phyloP scores from a whole-genome alignment of 2,329 filamentous ascomycete genomes.

The Colletotrichum melonis region DNA sequence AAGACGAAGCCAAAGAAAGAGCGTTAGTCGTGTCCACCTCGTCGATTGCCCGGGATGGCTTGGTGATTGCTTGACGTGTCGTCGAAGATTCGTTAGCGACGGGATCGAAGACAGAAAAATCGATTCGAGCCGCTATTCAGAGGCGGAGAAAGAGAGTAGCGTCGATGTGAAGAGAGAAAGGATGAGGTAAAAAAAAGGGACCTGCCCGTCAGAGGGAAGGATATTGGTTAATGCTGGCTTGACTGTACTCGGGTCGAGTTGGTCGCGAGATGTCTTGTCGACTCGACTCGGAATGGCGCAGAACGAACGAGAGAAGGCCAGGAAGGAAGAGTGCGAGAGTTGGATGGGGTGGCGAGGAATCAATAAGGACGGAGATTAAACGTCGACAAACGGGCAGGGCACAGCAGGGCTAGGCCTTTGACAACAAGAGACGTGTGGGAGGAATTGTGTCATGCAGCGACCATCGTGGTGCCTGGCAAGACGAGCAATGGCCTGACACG shows the following conservation, averaged over 20 bases:
- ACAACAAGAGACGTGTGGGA: conserved; percentile 29
- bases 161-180: conserved; percentile 17
- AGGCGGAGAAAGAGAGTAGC: neutral
- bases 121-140: conserved; percentile 37
- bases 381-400: conserved; percentile 33
- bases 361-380: conserved; percentile 36
- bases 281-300: conserved; percentile 34
- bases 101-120: conserved; percentile 12
- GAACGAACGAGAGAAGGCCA: conserved; percentile 31
- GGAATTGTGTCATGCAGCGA: conserved; percentile 35
- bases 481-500: conserved; percentile 33
- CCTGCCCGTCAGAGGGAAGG: conserved; percentile 47
- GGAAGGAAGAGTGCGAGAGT: conserved; percentile 20
- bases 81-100: conserved; percentile 19
- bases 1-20: conserved; percentile 30
- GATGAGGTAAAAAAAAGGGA: conserved; percentile 41
- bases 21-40: conserved; percentile 20
- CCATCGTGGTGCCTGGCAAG: conserved; percentile 31
- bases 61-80: conserved; percentile 31
- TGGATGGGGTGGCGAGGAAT: conserved; percentile 35
- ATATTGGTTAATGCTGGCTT: conserved; percentile 24
- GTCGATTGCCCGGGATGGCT: conserved; percentile 10
- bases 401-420: conserved; percentile 30
- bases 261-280: conserved; percentile 34
- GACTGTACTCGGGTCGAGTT: conserved; percentile 32